Percentiles rank a stretch among this genome's conserved stretches.
Conservation (phyloP, 73 alveolate genomes). For the Halteria grandinella region DNA sequence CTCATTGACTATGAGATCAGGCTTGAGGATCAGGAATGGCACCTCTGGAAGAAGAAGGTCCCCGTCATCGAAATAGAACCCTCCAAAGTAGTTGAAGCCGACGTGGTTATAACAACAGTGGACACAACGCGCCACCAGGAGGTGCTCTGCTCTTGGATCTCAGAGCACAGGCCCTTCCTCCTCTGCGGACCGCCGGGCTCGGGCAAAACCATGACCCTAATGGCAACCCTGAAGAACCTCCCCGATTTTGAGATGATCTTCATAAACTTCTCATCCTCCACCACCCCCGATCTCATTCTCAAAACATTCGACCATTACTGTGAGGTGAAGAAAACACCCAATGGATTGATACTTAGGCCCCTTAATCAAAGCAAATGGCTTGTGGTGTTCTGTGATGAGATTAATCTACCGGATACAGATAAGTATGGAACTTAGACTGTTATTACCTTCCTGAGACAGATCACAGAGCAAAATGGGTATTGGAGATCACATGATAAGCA, state of each 20-base stretch:
- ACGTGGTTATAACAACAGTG: conserved; percentile 96
- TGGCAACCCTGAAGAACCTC: conserved; percentile 97
- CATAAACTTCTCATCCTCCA: conserved; percentile 96
- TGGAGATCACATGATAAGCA: conserved; percentile 97
- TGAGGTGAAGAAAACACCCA: conserved; percentile 96
- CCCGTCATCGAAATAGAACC: conserved; percentile 95
- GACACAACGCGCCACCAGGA: conserved; percentile 99
- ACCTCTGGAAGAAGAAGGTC: conserved; percentile 97
- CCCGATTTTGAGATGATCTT: conserved; percentile 98
- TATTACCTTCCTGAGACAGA: conserved; percentile 95
- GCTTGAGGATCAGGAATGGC: conserved; percentile 94
- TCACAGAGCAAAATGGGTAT: conserved; percentile 98
- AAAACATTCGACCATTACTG: conserved; percentile 99
- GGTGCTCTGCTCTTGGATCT: conserved; percentile 97
- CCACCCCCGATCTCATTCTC: conserved; percentile 96
- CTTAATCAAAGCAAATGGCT: conserved; percentile 96
- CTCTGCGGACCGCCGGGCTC: conserved; percentile 99
- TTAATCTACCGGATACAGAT: conserved; percentile 97
- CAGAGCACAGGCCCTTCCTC: conserved; percentile 98
- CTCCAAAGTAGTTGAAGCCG: conserved; percentile 95
- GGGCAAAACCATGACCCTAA: conserved; percentile 99
- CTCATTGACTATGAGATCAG: conserved; percentile 95
- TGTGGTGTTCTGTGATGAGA: conserved; percentile 99
- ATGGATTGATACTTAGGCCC: conserved; percentile 95
- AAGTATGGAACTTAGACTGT: conserved; percentile 95